These are phyloP conservation scores for Senna tora DNA, from an alignment of 306 rosid genomes.

Conservation along the genomic window DNA sequence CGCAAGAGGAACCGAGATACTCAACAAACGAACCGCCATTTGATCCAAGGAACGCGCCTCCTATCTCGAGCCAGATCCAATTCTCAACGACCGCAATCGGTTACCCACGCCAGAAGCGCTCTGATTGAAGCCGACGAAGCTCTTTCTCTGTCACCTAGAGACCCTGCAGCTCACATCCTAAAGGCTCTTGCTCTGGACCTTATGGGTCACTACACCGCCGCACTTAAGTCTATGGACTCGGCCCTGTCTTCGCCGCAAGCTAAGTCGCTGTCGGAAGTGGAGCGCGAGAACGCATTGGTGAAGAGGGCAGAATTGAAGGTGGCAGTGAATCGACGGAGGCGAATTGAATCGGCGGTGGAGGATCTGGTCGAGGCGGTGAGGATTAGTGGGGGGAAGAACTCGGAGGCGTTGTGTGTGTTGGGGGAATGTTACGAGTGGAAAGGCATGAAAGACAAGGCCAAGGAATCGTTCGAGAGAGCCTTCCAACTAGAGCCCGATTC, in stretches of 20 bases:
- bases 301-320: slow-evolving; percentile 66
- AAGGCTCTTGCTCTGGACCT: slow-evolving; percentile 53
- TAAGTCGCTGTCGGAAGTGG: slow-evolving; percentile 46
- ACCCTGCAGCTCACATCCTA: slow-evolving; percentile 61
- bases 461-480: slow-evolving; percentile 50
- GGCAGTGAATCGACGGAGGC: slow-evolving; percentile 51
- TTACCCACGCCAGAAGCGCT: slow-evolving; percentile 59
- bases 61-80: slow-evolving; percentile 60
- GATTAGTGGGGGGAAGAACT: slow-evolving; percentile 28
- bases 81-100: slow-evolving; percentile 34
- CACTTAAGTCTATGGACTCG: slow-evolving; percentile 47
- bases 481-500: slow-evolving; percentile 49
- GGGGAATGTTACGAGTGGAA: slow-evolving; percentile 77
- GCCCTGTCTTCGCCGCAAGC: slow-evolving; percentile 56
- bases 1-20: slow-evolving; percentile 46
- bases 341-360: slow-evolving; percentile 68
- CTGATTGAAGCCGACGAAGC: slow-evolving; percentile 56
- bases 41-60: slow-evolving; percentile 51
- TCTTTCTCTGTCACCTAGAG: slow-evolving; percentile 52
- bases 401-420: slow-evolving; percentile 53
- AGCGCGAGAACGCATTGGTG: slow-evolving; percentile 51
- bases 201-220: slow-evolving; percentile 50
- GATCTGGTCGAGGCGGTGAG: slow-evolving; percentile 54
- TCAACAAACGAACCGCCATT: slow-evolving; percentile 52
- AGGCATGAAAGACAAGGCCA: slow-evolving; percentile 49